Percentiles rank a stretch among this genome's conserved stretches.
Evolutionary conservation across 805 yeast species (phyloP).

Genomic region (Ogataea ganodermae): DNA sequence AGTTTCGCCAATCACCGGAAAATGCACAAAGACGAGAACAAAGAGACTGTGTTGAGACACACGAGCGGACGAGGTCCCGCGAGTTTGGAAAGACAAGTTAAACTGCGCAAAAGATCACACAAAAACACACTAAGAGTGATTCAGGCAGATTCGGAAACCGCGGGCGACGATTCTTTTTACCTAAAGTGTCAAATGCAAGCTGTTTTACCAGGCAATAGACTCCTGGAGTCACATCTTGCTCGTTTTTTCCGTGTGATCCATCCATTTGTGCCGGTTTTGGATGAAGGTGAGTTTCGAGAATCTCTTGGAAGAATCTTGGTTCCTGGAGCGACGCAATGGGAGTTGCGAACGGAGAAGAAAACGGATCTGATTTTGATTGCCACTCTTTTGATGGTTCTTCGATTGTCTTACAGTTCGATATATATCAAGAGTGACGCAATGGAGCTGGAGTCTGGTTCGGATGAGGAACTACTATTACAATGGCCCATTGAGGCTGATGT

Average conservation of each 20-base stretch:
- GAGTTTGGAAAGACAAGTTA: conserved; percentile 4
- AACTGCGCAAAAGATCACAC: conserved; percentile 7
- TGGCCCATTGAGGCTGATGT: conserved; percentile 44
- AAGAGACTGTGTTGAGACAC: not conserved
- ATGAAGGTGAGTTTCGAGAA: conserved; percentile 39
- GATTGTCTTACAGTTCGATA: conserved; percentile 31
- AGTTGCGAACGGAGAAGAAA: conserved; percentile 17
- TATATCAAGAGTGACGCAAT: conserved; percentile 21
- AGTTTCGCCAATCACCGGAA: conserved; percentile 2
- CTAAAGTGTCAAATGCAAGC: conserved; percentile 14
- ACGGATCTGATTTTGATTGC: conserved; percentile 29
- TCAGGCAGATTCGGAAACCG: not conserved
- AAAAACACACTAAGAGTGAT: conserved; percentile 5
- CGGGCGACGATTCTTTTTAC: conserved; percentile 5
- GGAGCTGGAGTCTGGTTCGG: conserved; percentile 16
- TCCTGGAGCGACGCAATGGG: conserved; percentile 7
- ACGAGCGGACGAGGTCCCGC: not conserved
- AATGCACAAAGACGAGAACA: not conserved
- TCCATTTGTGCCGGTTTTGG: conserved; percentile 50
- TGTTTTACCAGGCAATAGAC: conserved; percentile 32
- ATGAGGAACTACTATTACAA: conserved; percentile 29
- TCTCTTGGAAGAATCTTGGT: conserved; percentile 38
- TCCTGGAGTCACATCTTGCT: conserved; percentile 40
- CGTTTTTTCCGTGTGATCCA: conserved; percentile 42
- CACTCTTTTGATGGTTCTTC: conserved; percentile 28